phyloP scores from a whole-genome alignment of 129 eudicot genomes.

The Flaveria ramosissima region DNA sequence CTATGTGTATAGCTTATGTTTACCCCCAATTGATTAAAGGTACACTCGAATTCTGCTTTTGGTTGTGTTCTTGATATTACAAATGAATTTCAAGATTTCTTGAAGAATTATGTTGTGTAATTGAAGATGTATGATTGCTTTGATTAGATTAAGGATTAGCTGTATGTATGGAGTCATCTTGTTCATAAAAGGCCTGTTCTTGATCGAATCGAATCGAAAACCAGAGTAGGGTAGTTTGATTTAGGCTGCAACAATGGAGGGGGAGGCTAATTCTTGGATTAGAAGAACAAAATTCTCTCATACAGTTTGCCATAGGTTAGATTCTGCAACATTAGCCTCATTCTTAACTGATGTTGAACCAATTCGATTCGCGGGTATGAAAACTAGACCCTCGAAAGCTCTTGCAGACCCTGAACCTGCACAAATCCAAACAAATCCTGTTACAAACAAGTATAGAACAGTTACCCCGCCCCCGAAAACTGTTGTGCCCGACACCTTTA shows the following conservation, averaged over 20 bases:
- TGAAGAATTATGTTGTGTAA: neutral
- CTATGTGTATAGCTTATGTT: slow-evolving; percentile 2
- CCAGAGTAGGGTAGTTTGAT: slow-evolving; percentile 3
- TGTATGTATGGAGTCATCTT: slow-evolving; percentile 24
- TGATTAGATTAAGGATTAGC: slow-evolving; percentile 20
- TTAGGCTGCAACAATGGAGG: slow-evolving; percentile 51
- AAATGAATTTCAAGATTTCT: slow-evolving; percentile 20
- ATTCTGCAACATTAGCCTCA: slow-evolving; percentile 56
- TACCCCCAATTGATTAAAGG: slow-evolving; percentile 17
- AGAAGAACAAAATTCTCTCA: slow-evolving; percentile 87
- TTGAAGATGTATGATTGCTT: neutral
- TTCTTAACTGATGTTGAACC: slow-evolving; percentile 42
- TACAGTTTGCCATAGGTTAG: slow-evolving; percentile 75
- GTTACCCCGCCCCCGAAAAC: slow-evolving; percentile 67
- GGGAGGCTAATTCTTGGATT: slow-evolving; percentile 77
- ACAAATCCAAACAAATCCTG: slow-evolving; percentile 46
- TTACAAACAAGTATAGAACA: slow-evolving; percentile 61
- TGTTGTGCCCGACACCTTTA: slow-evolving; percentile 57
- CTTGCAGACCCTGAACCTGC: slow-evolving; percentile 32
- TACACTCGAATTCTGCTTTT: slow-evolving; percentile 18
- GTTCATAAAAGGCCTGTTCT: slow-evolving; percentile 15
- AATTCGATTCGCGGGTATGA: slow-evolving; percentile 31
- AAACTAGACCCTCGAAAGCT: slow-evolving; percentile 43
- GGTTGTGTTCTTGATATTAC: slow-evolving; percentile 27
- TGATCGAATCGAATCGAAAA: slow-evolving; percentile 1